Base-by-base conservation (phyloP, 768 basidiomycete species). In the Phaeolepiota aurea region DNA sequence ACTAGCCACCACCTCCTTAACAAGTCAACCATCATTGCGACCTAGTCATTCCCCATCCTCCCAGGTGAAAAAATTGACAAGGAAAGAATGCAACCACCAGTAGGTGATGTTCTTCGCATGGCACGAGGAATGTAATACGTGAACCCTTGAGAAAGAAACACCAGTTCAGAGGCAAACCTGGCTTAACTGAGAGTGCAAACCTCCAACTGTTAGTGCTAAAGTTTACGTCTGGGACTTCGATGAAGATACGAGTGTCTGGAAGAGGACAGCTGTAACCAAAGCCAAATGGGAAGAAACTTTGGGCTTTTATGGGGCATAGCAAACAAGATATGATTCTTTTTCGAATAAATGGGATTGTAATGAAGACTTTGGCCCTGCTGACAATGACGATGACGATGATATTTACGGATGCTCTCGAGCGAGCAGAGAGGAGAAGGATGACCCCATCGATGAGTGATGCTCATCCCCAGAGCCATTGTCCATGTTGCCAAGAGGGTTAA, bases 221-320 rank as follows among this genome's bases (percentile, higher is more conserved):
- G 43, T 48, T 12, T 48, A 42, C 34, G 21, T 31, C 30, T 48
- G 41, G 44, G n/a, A 12, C 5, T n/a, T 11, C n/a, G 30, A 42
- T 3, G 16, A 37, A 4, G 4, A 37, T 21, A 34, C 33, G 3
- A 32, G n/a, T 10, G 11, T 28, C 1, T 45, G 37, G 14, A 13
- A 3, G 10, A 10, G 20, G 9, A 7, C 18, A 3, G 13, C 20
- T 15, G 34, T 45, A 3, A 15, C 19, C 25, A 28, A 28, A n/a
- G n/a, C 7, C 7, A n/a, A 28, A n/a, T n/a, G 25, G 25, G 25
- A 28, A 28, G 15, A 40, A 10, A 37, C 38, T 2, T 22, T 43
- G 7, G 15, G 3, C 3, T 19, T 19, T 13, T 47, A 43, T 21
- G 13, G 23, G 16, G 25, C 2, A 2, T 23, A 13, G 15, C 33